phyloP scores from a whole-genome alignment of 768 basidiomycete species.

The Cubamyces lactineus region DNA sequence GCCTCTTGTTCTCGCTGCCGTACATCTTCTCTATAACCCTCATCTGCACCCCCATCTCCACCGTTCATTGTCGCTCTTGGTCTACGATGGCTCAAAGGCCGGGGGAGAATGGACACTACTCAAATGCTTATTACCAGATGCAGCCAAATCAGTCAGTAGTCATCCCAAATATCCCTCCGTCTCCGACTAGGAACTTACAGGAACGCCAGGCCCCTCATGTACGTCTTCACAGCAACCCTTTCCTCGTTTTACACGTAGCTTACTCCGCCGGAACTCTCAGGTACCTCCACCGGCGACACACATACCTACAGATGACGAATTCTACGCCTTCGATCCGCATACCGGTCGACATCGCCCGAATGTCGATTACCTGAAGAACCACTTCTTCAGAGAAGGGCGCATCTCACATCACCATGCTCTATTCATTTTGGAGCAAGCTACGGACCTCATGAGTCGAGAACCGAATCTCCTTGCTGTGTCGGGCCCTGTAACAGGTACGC shows the following conservation, averaged over 20 bases:
- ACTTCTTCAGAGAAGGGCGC: conserved; percentile 87
- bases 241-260: background rate
- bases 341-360: conserved; percentile 68
- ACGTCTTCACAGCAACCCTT: conserved; percentile 27
- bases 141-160: conserved; percentile 25
- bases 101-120: conserved; percentile 22
- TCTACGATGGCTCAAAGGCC: conserved; percentile 5
- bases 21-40: background rate
- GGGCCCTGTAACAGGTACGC: conserved; percentile 89
- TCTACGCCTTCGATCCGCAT: conserved; percentile 41
- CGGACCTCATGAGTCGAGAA: conserved; percentile 69
- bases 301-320: conserved; percentile 30
- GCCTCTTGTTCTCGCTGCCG: background rate
- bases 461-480: conserved; percentile 85
- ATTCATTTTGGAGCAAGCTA: conserved; percentile 73
- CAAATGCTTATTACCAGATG: conserved; percentile 26
- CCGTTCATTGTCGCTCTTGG: background rate
- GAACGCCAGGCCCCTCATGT: conserved; percentile 42
- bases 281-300: conserved; percentile 30
- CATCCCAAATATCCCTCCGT: conserved; percentile 16
- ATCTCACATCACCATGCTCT: conserved; percentile 85
- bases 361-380: conserved; percentile 78
- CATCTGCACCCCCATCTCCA: background rate
- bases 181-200: conserved; percentile 34
- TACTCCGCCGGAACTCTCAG: conserved; percentile 5